Base-by-base conservation (phyloP, 352 stramenopile species). In the Phytophthora foliorum region DNA sequence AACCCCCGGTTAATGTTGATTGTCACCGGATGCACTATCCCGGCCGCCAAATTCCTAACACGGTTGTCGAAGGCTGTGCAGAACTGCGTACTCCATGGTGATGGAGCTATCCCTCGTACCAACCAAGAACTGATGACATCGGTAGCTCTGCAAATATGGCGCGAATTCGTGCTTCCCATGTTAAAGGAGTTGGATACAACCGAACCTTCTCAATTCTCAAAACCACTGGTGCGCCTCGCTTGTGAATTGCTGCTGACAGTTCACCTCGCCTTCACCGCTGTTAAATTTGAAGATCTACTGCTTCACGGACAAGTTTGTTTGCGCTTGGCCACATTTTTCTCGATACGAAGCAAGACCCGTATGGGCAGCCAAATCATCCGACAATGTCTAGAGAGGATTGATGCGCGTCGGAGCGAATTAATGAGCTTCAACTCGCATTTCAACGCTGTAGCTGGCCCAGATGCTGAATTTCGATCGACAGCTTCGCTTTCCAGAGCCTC, bases 271-370 rank as follows among this genome's bases (percentile, higher is more conserved):
- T 77, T 91, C n/a, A 72, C 46, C 2, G 55, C 53, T 3, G 48
- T 80, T 6, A 66, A 87, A 14, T 80, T 85, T 34, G 83, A 91
- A 13, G 86, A 92, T 46, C 7, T 88, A 17, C 32, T 91, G 9
- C 64, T 90, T 22, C 73, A 86, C 36, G 78, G 69, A 0, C 72
- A 82, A 24, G 53, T 92, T 13, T 74, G 57, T 24, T 36, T 92
- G 13, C 72, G 75, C 11, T 58, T 92, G 19, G 69, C 63, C 3
- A 66, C 72, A 11, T 17, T 92, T 2, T 59, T 90, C 17, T 67
- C 75, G 10, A 24, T 69, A 9, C 61, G 66, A 6, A 48, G 75
- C 13, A 67, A 78, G 38, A 55, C 58, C 14, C 74, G 77, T 4
- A 73, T 65, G 41, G 80, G 78, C 1, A 69, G 71, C 17, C 74